phyloP scores from a whole-genome alignment of 2,329 filamentous ascomycete species.

The Ophiostoma montium region DNA sequence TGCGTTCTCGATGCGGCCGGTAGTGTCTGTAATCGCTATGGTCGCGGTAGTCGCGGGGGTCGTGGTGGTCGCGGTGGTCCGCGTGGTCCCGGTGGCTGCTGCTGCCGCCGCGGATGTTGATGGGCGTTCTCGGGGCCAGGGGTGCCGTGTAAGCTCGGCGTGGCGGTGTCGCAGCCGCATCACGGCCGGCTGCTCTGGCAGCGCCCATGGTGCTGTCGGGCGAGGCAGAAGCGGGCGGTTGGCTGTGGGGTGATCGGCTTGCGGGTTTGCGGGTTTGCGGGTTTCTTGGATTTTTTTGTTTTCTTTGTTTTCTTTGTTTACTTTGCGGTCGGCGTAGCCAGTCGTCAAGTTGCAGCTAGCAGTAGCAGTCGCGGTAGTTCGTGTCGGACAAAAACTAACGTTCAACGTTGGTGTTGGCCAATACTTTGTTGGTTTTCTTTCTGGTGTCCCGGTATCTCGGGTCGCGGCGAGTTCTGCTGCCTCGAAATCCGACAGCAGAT shows the following conservation, averaged over 20 bases:
- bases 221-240: not conserved
- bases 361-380: not conserved
- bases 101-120: not conserved
- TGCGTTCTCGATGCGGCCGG: not conserved
- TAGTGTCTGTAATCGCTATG: conserved; percentile 1
- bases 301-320: too few relatives aligned
- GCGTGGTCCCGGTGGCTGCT: not conserved
- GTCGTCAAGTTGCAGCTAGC: not conserved
- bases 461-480: not conserved
- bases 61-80: not conserved
- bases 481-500: not conserved
- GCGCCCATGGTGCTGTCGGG: conserved; percentile 3
- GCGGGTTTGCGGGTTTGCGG: too few relatives aligned
- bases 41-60: not conserved
- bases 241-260: not conserved
- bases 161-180: conserved; percentile 4
- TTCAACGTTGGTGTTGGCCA: too few relatives aligned
- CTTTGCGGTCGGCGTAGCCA: too few relatives aligned
- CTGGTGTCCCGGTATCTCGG: too few relatives aligned
- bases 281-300: too few relatives aligned
- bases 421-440: not conserved
- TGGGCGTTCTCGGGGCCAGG: not conserved
- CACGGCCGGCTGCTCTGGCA: conserved; percentile 7
- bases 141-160: conserved; percentile 10
- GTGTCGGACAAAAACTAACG: too few relatives aligned